phyloP scores from a whole-genome alignment of 2,329 filamentous ascomycete species.

The Colletotrichum sojae region DNA sequence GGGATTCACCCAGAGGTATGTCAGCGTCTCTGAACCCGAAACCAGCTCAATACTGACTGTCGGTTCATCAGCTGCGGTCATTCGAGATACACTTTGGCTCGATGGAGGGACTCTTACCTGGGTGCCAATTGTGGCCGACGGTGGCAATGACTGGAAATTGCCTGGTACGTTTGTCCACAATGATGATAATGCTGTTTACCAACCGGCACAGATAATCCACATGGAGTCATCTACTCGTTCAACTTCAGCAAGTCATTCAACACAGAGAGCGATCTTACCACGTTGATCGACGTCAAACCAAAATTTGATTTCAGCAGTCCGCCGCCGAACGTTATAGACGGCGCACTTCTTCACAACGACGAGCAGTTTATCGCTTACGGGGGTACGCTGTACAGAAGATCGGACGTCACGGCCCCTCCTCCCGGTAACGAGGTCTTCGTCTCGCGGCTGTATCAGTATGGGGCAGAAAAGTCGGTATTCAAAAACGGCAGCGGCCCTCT shows the following conservation, averaged over 20 bases:
- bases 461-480: conserved; percentile 52
- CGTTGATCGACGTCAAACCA: conserved; percentile 61
- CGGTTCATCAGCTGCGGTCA: conserved; percentile 62
- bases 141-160: conserved; percentile 50
- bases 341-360: conserved; percentile 76
- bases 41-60: background rate
- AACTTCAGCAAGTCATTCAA: conserved; percentile 72
- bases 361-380: conserved; percentile 76
- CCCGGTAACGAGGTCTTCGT: conserved; percentile 58
- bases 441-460: conserved; percentile 70
- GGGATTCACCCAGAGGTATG: conserved; percentile 63
- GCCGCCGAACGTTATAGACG: conserved; percentile 72
- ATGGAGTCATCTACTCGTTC: conserved; percentile 68
- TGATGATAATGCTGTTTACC: conserved; percentile 26
- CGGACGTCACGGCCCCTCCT: conserved; percentile 54
- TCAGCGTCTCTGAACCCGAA: background rate
- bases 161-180: conserved; percentile 53
- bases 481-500: conserved; percentile 51
- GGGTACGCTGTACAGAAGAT: conserved; percentile 60
- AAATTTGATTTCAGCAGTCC: conserved; percentile 67
- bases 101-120: conserved; percentile 74
- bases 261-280: conserved; percentile 65
- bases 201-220: conserved; percentile 60
- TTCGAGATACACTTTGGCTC: conserved; percentile 75
- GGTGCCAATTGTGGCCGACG: conserved; percentile 61